Conservation (phyloP, 1,284 basidiomycete species). For the Taiwanofungus camphoratus region DNA sequence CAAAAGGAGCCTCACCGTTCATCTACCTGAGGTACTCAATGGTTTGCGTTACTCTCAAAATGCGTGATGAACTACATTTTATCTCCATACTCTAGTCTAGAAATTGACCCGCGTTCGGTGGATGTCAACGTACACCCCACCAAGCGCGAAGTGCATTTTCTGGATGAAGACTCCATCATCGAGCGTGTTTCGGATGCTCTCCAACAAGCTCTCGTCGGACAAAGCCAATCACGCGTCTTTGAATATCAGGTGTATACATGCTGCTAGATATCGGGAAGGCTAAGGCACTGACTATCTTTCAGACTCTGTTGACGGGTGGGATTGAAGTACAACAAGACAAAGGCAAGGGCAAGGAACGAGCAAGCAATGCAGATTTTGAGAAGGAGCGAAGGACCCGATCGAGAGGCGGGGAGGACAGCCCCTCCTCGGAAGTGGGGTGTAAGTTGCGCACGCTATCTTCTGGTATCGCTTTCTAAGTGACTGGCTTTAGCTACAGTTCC, state of each 20-base stretch:
- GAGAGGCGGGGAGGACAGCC: not conserved
- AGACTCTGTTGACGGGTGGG: slow-evolving; percentile 62
- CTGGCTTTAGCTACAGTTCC: not conserved
- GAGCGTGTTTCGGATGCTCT: slow-evolving; percentile 75
- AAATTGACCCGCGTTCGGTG: slow-evolving; percentile 82
- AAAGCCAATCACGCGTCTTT: slow-evolving; percentile 71
- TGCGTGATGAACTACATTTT: not conserved
- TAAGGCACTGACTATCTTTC: slow-evolving; percentile 1
- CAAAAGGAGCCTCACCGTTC: slow-evolving; percentile 89
- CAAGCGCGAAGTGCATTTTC: slow-evolving; percentile 93
- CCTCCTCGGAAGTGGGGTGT: not conserved
- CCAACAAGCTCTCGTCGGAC: slow-evolving; percentile 58
- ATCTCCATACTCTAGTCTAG: slow-evolving; percentile 62
- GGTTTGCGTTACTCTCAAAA: not conserved
- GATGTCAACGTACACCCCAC: slow-evolving; percentile 99
- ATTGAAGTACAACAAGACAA: slow-evolving; percentile 39
- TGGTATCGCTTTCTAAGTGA: not conserved
- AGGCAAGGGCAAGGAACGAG: slow-evolving; percentile 37
- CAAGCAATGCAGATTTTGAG: slow-evolving; percentile 28
- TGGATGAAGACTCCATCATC: slow-evolving; percentile 88
- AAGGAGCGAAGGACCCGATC: slow-evolving; percentile 24
- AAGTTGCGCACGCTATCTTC: not conserved
- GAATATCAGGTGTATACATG: slow-evolving; percentile 66
- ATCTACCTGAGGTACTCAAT: slow-evolving; percentile 77
- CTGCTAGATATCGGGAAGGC: not conserved